Evolutionary conservation across 257 asterid genomes (phyloP).

Genomic region (Nicotiana sylvestris): DNA sequence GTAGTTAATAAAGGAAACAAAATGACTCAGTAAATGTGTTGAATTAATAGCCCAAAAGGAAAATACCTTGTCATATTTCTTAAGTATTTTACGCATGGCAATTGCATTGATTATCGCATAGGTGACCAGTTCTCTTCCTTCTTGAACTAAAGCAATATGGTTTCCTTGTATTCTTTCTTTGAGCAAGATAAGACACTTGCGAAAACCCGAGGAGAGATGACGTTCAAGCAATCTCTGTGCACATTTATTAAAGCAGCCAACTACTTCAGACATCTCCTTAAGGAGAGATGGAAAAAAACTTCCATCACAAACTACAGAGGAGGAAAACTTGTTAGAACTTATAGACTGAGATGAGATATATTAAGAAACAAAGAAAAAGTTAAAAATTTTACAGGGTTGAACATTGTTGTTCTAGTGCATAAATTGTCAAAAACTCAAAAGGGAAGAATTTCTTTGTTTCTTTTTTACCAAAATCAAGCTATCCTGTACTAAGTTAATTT

Average conservation of each 20-base stretch:
- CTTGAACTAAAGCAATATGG: conserved; percentile 55
- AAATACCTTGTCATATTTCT: conserved; percentile 84
- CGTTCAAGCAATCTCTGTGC: conserved; percentile 69
- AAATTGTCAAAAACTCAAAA: neutral
- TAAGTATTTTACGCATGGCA: conserved; percentile 91
- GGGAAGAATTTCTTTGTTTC: neutral
- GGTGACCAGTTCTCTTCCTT: conserved; percentile 72
- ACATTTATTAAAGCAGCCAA: conserved; percentile 67
- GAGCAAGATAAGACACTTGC: conserved; percentile 58
- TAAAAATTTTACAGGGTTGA: neutral
- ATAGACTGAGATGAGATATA: neutral
- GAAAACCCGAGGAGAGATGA: conserved; percentile 72
- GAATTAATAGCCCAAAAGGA: neutral
- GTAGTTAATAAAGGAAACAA: neutral
- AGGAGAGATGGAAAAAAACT: conserved; percentile 85
- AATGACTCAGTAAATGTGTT: neutral
- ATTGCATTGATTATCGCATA: conserved; percentile 80
- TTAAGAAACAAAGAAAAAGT: neutral
- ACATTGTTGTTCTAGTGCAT: neutral
- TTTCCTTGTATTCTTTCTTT: conserved; percentile 52
- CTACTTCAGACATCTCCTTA: conserved; percentile 86
- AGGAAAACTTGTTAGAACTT: neutral
- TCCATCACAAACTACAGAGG: conserved; percentile 77
- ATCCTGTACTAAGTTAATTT: neutral
- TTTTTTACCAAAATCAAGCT: neutral